Evolutionary conservation across 2,329 filamentous ascomycete genomes (phyloP), one percentile per base, ranked within the genome.

Genomic region (Fusarium torulosum): DNA sequence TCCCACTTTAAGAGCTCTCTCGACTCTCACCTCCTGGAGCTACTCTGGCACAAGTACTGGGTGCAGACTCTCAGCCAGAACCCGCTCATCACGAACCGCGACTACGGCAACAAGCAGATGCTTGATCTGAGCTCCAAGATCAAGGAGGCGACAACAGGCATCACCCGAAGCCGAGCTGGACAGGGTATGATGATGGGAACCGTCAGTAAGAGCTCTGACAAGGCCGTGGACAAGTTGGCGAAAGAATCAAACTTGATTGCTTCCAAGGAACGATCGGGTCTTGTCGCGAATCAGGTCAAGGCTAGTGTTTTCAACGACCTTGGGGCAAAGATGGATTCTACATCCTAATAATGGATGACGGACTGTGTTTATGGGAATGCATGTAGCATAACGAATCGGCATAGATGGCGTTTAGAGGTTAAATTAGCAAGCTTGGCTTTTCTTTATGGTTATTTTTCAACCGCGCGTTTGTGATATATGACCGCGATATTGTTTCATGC

Each of bases 31-130:
- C 85, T 99, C 23, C 84, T 99, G 7, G 93, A 96, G 75, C 86
- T 93, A 51, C 84, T 99, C 29, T 98, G 96, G 96, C 97, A 97
- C 83, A 98, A 98, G 80, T 99, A 99, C 84, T 97, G 94, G 96
- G 94, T 97, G 33, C 92, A 96, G 75, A 99, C 96, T 7, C 86
- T 99, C 20, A 96, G 93, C 31, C 93, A 97, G 73, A 96, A 90
- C 72, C 94, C 95, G 21, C 86, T 97, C 6, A 90, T 97, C 73
- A 94, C 93, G 56, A 98, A 97, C 75, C 91, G 94, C 66, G 95
- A 97, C 72, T 99, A 94, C 76, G 91, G 90, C 52, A 97, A 91
- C 74, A 96, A 94, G 79, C 94, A 97, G 79, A 96, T 99, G 80
- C 83, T 90, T 47, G 96, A 99, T 78, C 84, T 98, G 42, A 91